Conservation (phyloP, 257 asterid genomes). For the Ligustrum vulgare region DNA sequence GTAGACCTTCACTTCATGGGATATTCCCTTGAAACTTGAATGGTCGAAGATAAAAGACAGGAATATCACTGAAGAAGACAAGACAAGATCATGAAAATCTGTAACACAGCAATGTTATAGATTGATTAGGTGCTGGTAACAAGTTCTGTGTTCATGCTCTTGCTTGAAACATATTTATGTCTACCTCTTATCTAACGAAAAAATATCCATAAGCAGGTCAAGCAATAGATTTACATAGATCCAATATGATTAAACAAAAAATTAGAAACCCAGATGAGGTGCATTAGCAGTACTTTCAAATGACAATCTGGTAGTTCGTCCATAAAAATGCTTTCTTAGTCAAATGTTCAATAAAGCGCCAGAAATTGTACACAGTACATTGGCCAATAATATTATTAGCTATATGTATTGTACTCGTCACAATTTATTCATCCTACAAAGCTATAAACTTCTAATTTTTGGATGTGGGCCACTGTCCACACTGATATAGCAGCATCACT, state of each 20-base stretch:
- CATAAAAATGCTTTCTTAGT: background rate
- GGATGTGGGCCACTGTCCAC: background rate
- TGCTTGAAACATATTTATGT: no score
- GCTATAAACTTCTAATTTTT: background rate
- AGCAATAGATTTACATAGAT: background rate
- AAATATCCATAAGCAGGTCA: background rate
- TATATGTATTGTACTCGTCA: background rate
- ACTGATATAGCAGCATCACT: constrained; percentile 12
- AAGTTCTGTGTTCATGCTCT: background rate
- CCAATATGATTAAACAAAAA: no score
- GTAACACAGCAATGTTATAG: background rate
- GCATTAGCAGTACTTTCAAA: no score
- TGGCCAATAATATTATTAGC: background rate
- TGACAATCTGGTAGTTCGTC: no score
- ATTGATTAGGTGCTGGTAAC: background rate
- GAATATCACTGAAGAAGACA: background rate
- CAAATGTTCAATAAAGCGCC: background rate
- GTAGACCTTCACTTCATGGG: background rate
- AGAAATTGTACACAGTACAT: background rate
- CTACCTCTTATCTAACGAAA: background rate
- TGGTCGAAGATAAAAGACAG: background rate
- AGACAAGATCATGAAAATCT: background rate
- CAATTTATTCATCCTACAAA: background rate
- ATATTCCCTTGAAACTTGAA: background rate
- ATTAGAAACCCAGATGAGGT: background rate